Base-by-base conservation (phyloP, 2,329 filamentous ascomycete species). In the Tolypocladium endophyticum region DNA sequence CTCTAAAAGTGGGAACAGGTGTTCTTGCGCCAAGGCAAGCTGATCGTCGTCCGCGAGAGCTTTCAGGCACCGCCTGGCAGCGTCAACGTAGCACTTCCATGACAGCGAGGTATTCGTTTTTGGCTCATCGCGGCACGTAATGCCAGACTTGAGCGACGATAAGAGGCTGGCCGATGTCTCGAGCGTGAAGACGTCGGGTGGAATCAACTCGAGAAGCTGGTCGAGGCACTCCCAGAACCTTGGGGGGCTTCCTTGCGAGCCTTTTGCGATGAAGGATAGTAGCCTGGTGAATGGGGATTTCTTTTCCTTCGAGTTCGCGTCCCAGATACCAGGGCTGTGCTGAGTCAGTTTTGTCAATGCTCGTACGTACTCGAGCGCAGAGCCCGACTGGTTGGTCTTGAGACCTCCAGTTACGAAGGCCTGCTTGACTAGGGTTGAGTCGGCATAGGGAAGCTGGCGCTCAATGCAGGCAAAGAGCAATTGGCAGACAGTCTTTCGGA, bases 21-120 rank as follows among this genome's bases (percentile, higher is more conserved):
- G 73, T 4, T 81, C 74, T 57, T 77, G 72, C 1, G 79, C 72
- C 55, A 87, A 73, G 0, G 69, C 64, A 14, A 77, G 71, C 28
- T 74, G 79, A 4, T 81, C 78, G 1, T 77, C 71, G 9, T 79
- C 72, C 0, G 77, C 63, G 5, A 83, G 74, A 11, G 70, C 74
- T 38, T 69, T 73, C 20, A 81, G 68, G 20, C 90, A 76, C 63
- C 82, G 78, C 47, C 80, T 78, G 2, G 83, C 78, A 1, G 86
- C 78, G 16, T 85, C 81, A 23, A 92, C 81, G 69, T 96, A 97
- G 18, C 85, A 82, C 35, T 80, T 83, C 86, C 91, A 97, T 9
- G 89, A 90, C 56, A 82, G 77, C 5, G 82, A 77, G 1, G 86
- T 79, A 67, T 92, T 89, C 43, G 80, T 78, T 16, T 84, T 83